A percentile compares a stretch with the other conserved stretches of the same genome.
Conservation (phyloP, 768 basidiomycete species). For the Suillus occidentalis region DNA sequence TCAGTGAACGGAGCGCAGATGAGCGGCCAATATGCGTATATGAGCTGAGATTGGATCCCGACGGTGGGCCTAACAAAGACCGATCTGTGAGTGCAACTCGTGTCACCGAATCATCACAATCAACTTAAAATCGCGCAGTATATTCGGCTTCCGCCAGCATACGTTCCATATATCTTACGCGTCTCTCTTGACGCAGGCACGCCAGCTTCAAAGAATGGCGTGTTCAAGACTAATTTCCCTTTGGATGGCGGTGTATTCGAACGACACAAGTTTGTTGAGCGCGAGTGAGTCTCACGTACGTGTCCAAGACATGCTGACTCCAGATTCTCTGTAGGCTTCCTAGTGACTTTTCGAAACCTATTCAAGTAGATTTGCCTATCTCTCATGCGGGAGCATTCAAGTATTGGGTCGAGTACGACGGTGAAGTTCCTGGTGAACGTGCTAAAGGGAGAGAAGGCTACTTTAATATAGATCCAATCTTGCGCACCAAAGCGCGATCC, state of each 20-base stretch:
- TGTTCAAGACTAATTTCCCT: slow-evolving; percentile 96
- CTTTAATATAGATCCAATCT: slow-evolving; percentile 94
- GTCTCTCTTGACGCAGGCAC: slow-evolving; percentile 92
- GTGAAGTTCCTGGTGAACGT: slow-evolving; percentile 54
- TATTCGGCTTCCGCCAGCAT: slow-evolving; percentile 91
- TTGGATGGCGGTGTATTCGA: slow-evolving; percentile 87
- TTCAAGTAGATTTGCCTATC: slow-evolving; percentile 93
- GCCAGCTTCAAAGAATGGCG: slow-evolving; percentile 83
- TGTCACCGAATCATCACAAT: background rate
- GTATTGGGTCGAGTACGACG: slow-evolving; percentile 93
- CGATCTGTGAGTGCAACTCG: slow-evolving; percentile 61
- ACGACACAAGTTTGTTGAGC: slow-evolving; percentile 69
- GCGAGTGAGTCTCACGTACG: slow-evolving; percentile 54
- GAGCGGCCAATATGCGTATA: slow-evolving; percentile 79
- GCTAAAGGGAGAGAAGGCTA: slow-evolving; percentile 86
- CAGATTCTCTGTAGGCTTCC: slow-evolving; percentile 58
- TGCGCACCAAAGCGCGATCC: slow-evolving; percentile 71
- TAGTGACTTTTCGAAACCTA: slow-evolving; percentile 83
- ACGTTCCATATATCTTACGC: slow-evolving; percentile 85
- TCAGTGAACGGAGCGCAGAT: slow-evolving; percentile 48
- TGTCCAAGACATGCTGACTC: slow-evolving; percentile 3
- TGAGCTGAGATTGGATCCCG: slow-evolving; percentile 80
- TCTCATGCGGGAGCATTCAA: slow-evolving; percentile 95
- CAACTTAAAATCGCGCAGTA: slow-evolving; percentile 55
- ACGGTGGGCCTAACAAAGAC: slow-evolving; percentile 88